phyloP scores from a whole-genome alignment of 139 green algal species.

The Chlorella sp. region DNA sequence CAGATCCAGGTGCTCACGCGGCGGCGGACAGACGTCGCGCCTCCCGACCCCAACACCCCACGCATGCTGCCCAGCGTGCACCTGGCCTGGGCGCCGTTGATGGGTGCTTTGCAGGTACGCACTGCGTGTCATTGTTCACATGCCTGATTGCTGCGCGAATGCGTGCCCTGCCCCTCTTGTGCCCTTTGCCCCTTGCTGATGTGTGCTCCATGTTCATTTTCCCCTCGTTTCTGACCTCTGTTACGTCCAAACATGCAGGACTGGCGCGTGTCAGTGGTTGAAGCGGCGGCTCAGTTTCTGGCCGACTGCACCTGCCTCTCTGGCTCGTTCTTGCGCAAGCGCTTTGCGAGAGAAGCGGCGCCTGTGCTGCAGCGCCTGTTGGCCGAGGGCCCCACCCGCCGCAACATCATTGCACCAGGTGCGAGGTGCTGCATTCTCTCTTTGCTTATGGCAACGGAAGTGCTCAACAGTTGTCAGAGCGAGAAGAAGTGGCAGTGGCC shows the following conservation, averaged over 20 bases:
- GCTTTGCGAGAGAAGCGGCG: conserved; percentile 67
- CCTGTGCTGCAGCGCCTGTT: conserved; percentile 66
- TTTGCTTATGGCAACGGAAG: no score
- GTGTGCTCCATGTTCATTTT: no score
- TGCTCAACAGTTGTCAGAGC: no score
- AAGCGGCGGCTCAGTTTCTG: conserved; percentile 33
- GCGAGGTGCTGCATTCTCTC: background rate
- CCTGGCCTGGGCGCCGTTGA: conserved; percentile 61
- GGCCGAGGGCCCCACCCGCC: conserved; percentile 31
- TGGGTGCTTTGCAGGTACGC: conserved; percentile 57
- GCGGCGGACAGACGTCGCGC: conserved; percentile 42
- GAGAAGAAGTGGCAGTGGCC: no score
- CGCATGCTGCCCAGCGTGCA: conserved; percentile 77
- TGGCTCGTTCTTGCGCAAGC: conserved; percentile 61
- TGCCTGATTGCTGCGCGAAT: no score
- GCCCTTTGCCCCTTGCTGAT: background rate
- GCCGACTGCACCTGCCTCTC: conserved; percentile 31
- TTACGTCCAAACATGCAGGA: conserved; percentile 48
- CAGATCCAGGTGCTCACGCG: conserved; percentile 26
- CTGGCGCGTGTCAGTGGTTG: conserved; percentile 49
- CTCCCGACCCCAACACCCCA: conserved; percentile 56
- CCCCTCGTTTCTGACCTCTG: no score
- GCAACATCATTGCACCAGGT: conserved; percentile 36
- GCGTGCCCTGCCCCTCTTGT: background rate
- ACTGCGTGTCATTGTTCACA: no score